A percentile compares a stretch with the other conserved stretches of the same genome.
phyloP scores from a whole-genome alignment of 305 asterid genomes.

The Solanum chacoense region DNA sequence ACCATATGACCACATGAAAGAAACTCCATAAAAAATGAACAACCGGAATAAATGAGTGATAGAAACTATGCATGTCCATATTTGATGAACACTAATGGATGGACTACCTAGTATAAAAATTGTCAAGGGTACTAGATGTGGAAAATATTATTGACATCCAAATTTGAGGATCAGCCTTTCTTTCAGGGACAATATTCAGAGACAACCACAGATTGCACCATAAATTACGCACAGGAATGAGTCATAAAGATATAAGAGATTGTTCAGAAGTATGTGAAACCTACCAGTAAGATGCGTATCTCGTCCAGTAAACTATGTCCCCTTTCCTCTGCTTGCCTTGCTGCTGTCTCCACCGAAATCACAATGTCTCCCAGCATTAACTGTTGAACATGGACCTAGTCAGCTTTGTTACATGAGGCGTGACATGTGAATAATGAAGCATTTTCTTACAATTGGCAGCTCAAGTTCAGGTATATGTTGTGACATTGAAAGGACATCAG shows the following conservation, averaged over 20 bases:
- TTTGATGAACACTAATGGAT: neutral
- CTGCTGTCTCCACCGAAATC: constrained; percentile 95
- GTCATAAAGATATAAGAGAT: neutral
- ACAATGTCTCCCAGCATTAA: constrained; percentile 95
- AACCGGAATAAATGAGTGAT: neutral
- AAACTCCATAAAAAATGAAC: neutral
- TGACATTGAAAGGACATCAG: constrained; percentile 98
- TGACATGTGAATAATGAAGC: neutral
- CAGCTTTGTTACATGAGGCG: neutral
- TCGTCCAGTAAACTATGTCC: constrained; percentile 89
- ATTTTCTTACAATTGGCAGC: constrained; percentile 71
- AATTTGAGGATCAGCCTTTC: neutral
- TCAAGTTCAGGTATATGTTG: constrained; percentile 84
- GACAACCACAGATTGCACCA: neutral
- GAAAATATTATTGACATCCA: neutral
- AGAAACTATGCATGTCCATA: neutral
- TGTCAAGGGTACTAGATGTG: neutral
- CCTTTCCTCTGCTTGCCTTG: constrained; percentile 92
- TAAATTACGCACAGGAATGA: neutral
- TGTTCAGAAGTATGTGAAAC: constrained; percentile 16
- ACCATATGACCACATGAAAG: neutral
- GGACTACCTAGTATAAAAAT: neutral
- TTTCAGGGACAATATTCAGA: neutral
- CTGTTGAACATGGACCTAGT: constrained; percentile 35
- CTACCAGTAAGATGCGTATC: constrained; percentile 87